Base-by-base conservation (phyloP, 345 rosid species). In the Arabidopsis suecica region DNA sequence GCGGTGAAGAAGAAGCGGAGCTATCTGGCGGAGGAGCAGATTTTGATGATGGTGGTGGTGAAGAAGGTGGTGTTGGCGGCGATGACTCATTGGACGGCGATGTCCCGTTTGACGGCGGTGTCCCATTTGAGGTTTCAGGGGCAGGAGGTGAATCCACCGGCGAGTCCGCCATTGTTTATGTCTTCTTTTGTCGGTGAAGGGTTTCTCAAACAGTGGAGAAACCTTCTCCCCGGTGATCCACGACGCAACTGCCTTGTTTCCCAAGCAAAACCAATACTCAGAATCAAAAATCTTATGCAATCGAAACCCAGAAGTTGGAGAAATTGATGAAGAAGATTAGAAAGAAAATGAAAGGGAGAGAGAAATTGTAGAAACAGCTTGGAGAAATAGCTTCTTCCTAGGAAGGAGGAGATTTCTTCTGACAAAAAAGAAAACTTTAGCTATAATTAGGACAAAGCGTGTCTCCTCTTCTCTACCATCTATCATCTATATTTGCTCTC, bases 161-260 rank as follows among this genome's bases (percentile, higher is more conserved):
- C 16, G 77, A 58, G 25, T 66, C 81, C 7, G 81, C 77, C 81
- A 77, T 77, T 54, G 2, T 42, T n/a, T 6, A 16, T 20, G 54
- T 44, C 3, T 55, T 37, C 40, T 20, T 49, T 50, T n/a, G 9
- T 61, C 48, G 50, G 69, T 61, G 70, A 70, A 77, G 53, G 67
- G 71, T 77, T 77, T 77, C 76, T 77, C 76, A 77, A 77, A 38
- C 61, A 61, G 76, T 20, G 71, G 80, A 77, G 76, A 77, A 77
- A 71, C 76, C 80, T 57, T 64, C 44, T 65, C 59, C 71, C 67
- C 72, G 40, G 72, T 32, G 68, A 56, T 71, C 67, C 33, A 57
- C 4, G 59, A 64, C 32, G 48, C 49, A 71, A 49, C 33, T 71
- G 63, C 44, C 77, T 72, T 59, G 80, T 40, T 14, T 40, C 13